A percentile compares a stretch with the other conserved stretches of the same genome.
Evolutionary conservation across 805 yeast genomes (phyloP).

Genomic region (Candida orba): DNA sequence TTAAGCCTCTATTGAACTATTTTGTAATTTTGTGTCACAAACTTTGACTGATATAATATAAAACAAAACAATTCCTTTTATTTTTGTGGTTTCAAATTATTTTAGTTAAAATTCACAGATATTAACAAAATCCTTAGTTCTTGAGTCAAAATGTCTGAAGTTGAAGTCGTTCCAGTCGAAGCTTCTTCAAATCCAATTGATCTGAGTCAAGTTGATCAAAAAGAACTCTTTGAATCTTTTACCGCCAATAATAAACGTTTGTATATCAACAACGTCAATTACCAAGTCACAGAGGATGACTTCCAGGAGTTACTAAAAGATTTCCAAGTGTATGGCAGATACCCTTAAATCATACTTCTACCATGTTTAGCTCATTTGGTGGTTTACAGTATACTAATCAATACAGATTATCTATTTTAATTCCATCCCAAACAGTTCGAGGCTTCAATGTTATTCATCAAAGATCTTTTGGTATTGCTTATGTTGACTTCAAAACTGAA

Average conservation of each 20-base stretch:
- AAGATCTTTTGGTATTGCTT: slow-evolving; percentile 63
- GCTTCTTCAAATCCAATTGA: not conserved
- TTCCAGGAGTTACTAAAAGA: slow-evolving; percentile 37
- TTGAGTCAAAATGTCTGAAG: not conserved
- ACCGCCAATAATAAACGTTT: slow-evolving; percentile 30
- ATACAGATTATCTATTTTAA: slow-evolving; percentile 31
- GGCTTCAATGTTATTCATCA: slow-evolving; percentile 34
- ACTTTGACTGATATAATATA: no score
- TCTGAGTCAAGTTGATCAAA: not conserved
- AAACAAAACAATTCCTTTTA: not conserved
- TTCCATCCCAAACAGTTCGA: slow-evolving; percentile 48
- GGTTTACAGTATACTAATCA: slow-evolving; percentile 2
- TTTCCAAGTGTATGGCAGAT: slow-evolving; percentile 36
- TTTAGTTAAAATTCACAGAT: no score
- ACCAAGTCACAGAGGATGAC: slow-evolving; percentile 45
- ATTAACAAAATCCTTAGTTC: no score
- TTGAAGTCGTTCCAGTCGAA: not conserved
- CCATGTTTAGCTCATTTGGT: not conserved
- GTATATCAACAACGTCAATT: slow-evolving; percentile 48
- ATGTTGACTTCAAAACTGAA: slow-evolving; percentile 65
- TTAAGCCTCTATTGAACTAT: no score
- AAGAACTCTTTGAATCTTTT: not conserved
- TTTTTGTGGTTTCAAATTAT: not conserved
- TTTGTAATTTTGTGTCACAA: not conserved
- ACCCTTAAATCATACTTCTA: no score